A percentile compares a stretch with the other conserved stretches of the same genome.
These are phyloP conservation scores for Botryotinia calthae DNA, from an alignment of 2,329 filamentous ascomycete genomes.

Conservation along the genomic window DNA sequence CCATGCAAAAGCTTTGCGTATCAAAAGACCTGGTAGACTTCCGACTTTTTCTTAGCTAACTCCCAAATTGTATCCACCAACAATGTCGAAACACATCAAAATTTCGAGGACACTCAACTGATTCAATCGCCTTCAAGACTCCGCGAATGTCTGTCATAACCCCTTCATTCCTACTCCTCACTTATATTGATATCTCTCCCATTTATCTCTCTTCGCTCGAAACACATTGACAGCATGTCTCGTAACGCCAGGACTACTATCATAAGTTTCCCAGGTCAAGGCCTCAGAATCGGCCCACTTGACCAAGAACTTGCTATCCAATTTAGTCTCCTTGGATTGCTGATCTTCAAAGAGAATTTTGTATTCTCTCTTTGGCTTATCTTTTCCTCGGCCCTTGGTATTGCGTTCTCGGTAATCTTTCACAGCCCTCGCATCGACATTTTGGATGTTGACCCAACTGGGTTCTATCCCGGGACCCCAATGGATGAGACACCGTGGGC, in stretches of 20 bases:
- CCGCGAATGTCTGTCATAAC: background rate
- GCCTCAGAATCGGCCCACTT: background rate
- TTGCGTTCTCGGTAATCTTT: background rate
- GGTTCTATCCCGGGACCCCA: background rate
- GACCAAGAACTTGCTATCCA: background rate
- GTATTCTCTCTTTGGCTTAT: background rate
- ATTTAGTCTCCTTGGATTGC: background rate
- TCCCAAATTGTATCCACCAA: background rate
- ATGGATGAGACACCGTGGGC: background rate
- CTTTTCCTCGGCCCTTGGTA: background rate
- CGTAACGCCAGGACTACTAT: background rate
- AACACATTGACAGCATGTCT: background rate
- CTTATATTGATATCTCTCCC: background rate
- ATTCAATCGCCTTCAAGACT: too few species aligned
- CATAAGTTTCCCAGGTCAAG: background rate
- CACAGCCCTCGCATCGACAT: background rate
- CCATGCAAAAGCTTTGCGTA: too few species aligned
- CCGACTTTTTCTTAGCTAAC: background rate
- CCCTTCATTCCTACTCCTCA: background rate
- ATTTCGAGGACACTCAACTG: rapidly evolving
- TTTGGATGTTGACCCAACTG: background rate
- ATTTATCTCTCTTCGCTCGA: background rate
- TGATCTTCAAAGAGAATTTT: background rate
- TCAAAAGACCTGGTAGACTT: background rate
- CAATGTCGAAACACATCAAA: background rate